Evolutionary conservation across 306 rosid species (phyloP), one percentile per base, ranked within the genome.

Genomic region (Lotus japonicus): DNA sequence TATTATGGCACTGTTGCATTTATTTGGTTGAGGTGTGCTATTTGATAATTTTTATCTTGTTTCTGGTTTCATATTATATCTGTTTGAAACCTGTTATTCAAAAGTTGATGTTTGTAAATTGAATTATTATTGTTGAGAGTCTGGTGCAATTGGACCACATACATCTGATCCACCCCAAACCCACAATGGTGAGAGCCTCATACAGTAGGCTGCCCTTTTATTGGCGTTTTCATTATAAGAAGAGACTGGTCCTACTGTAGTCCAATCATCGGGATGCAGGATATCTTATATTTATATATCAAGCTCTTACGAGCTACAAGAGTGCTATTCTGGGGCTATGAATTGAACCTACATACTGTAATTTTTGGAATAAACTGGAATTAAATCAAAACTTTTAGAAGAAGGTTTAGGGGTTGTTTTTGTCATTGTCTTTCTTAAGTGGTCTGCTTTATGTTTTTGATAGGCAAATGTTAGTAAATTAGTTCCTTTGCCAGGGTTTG

Each of bases 51-150:
- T 5, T 50, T 49, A 10, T 50, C 36, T 46, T 55, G 19, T 66
- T 74, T 21, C 28, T n/a, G 14, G 57, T 76, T 51, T 65, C 31
- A 10, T 71, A 62, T 52, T 17, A 48, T 58, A 39, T 51, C 50
- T 66, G 33, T 60, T 44, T 5, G 5, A 15, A 41, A 31, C 21
- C 23, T 14, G 28, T 23, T n/a, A 58, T 31, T 23, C 17, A 19
- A 45, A 54, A 15, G 33, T 68, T 26, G 23, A 19, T 38, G 11
- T 7, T 36, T 57, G 7, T 36, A 17, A 45, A 7, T 69, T 14
- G 44, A 8, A 55, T 15, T 26, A 33, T 7, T 42, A 3, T 26
- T 56, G 36, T 21, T 11, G 38, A 39, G 66, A 15, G 33, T 21
- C n/a, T 39, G 16, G 11, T 10, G 15, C 11, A 28, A 31, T 48